These are phyloP conservation scores for Neoscytalidium dimidiatum DNA, from an alignment of 2,329 filamentous ascomycete genomes.

Conservation along the genomic window DNA sequence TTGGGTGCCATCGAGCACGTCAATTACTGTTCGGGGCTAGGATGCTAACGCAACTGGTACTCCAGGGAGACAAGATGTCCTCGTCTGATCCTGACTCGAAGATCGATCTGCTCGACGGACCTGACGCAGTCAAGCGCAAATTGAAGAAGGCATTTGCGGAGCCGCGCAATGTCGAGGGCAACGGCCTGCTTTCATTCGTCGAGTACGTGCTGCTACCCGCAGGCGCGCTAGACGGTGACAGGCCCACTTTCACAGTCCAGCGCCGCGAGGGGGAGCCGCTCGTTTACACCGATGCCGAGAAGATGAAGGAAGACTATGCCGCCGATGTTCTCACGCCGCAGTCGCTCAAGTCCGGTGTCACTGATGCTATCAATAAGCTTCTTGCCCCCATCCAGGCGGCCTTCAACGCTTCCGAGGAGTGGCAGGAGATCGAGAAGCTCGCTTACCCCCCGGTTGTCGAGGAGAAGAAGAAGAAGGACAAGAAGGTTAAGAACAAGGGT, in stretches of 20 bases:
- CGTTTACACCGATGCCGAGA: constrained; percentile 73
- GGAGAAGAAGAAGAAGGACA: constrained; percentile 66
- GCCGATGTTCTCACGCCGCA: constrained; percentile 84
- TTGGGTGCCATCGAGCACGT: constrained; percentile 80
- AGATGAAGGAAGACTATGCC: constrained; percentile 77
- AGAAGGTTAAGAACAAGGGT: constrained; percentile 68
- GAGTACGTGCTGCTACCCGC: constrained; percentile 85
- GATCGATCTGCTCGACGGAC: constrained; percentile 85
- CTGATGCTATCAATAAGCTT: constrained; percentile 70
- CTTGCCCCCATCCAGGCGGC: constrained; percentile 76
- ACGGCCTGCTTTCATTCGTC: constrained; percentile 83
- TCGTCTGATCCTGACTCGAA: constrained; percentile 73
- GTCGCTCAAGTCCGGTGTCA: constrained; percentile 80
- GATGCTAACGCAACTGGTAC: constrained; percentile 54
- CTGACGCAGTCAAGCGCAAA: constrained; percentile 70
- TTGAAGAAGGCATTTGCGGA: constrained; percentile 76
- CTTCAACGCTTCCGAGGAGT: constrained; percentile 71
- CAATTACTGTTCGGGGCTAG: constrained; percentile 49
- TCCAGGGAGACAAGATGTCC: constrained; percentile 76
- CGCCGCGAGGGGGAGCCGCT: constrained; percentile 71
- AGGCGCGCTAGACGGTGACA: constrained; percentile 59
- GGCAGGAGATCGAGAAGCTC: constrained; percentile 74
- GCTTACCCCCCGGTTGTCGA: constrained; percentile 75
- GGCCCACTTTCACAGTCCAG: constrained; percentile 67
- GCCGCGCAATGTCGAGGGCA: constrained; percentile 76